Evolutionary conservation across 2,329 filamentous ascomycete genomes (phyloP).

Genomic region (Penicillium sp.): DNA sequence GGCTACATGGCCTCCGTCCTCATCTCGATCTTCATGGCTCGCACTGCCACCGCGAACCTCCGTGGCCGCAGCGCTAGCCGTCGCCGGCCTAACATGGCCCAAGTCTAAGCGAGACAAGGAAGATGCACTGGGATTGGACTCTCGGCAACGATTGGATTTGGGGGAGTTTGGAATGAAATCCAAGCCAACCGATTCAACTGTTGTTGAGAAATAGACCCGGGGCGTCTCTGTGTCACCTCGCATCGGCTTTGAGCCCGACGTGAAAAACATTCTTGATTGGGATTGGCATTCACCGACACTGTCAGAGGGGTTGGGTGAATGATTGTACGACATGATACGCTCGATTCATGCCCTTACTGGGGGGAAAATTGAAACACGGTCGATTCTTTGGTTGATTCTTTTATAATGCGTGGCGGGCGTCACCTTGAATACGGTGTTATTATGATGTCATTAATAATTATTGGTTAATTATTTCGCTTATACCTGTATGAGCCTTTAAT

Average conservation of each 20-base stretch:
- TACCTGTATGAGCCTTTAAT: slow-evolving; percentile 2
- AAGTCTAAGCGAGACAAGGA: slow-evolving; percentile 46
- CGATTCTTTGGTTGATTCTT: neutral
- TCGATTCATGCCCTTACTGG: neutral
- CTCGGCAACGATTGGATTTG: neutral
- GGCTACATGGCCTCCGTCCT: slow-evolving; percentile 48
- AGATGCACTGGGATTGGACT: neutral
- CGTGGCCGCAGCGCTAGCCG: slow-evolving; percentile 37
- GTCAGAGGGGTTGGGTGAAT: neutral
- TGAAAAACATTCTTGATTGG: neutral
- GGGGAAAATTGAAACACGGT: slow-evolving; percentile 3
- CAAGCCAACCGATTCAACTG: no score
- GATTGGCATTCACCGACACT: slow-evolving; percentile 1
- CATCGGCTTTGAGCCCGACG: neutral
- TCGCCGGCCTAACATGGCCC: slow-evolving; percentile 48
- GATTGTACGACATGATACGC: slow-evolving; percentile 12
- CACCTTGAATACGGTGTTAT: slow-evolving; percentile 6
- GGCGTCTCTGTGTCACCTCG: neutral
- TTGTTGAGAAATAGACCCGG: no score
- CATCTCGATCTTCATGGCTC: slow-evolving; percentile 44
- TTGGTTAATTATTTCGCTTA: slow-evolving; percentile 8
- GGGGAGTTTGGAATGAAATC: neutral
- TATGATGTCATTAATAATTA: slow-evolving; percentile 17
- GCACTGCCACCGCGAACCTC: slow-evolving; percentile 38
- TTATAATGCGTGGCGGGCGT: slow-evolving; percentile 5